Percentiles rank a stretch among this genome's conserved stretches.
phyloP scores from a whole-genome alignment of 2,329 filamentous ascomycete species.

The Talaromyces sp. region DNA sequence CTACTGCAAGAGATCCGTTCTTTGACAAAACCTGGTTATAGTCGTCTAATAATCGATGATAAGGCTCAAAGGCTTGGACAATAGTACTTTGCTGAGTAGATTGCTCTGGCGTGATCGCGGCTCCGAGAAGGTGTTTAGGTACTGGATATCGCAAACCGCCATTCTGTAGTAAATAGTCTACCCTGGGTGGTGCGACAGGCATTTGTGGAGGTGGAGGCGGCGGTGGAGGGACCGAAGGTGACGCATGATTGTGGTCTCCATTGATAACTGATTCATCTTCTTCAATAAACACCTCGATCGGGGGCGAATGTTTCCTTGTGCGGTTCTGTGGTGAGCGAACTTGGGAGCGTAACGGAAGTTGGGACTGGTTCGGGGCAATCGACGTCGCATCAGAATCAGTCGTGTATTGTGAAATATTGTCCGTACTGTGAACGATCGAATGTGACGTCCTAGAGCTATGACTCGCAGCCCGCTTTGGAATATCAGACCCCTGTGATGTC shows the following conservation, averaged over 20 bases:
- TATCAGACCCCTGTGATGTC: constrained; percentile 31
- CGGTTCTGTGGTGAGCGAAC: constrained; percentile 24
- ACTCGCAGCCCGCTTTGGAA: constrained; percentile 34
- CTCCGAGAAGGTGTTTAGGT: constrained; percentile 66
- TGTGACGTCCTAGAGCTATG: constrained; percentile 33
- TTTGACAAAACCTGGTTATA: constrained; percentile 78
- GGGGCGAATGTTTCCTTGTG: constrained; percentile 27
- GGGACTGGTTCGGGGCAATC: constrained; percentile 46
- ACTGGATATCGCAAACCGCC: constrained; percentile 73
- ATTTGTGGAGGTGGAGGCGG: constrained; percentile 71
- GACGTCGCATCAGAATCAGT: constrained; percentile 49
- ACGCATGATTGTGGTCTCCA: constrained; percentile 16
- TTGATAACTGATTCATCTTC: constrained; percentile 33
- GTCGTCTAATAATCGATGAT: constrained; percentile 79
- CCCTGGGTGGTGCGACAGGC: constrained; percentile 69
- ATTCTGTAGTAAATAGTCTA: constrained; percentile 89
- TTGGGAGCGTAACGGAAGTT: constrained; percentile 38
- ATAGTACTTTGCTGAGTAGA: constrained; percentile 65
- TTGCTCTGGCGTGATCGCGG: constrained; percentile 57
- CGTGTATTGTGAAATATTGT: constrained; percentile 35
- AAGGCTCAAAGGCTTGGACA: constrained; percentile 75
- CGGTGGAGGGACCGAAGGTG: constrained; percentile 56
- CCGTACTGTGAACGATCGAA: constrained; percentile 36
- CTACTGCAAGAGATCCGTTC: constrained; percentile 87
- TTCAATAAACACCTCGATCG: constrained; percentile 39